Evolutionary conservation across 2,329 filamentous ascomycete genomes (phyloP).

Genomic region (Cladosporium sp.): DNA sequence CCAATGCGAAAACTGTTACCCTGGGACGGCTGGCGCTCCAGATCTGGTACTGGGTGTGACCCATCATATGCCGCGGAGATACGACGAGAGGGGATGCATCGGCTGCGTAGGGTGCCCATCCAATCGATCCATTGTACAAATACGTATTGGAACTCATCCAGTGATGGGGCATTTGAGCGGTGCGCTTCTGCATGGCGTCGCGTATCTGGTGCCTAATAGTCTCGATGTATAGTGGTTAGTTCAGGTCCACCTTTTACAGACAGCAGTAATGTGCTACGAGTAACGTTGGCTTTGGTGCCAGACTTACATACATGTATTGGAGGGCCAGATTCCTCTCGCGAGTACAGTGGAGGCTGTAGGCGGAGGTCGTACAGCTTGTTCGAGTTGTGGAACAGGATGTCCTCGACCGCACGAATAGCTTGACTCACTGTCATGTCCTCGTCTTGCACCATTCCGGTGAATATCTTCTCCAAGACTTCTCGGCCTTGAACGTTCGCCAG

Average conservation of each 20-base stretch:
- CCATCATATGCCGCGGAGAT: background rate
- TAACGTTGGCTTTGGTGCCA: too few relatives aligned
- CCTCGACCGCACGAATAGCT: slow-evolving; percentile 63
- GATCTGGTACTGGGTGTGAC: background rate
- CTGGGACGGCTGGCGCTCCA: background rate
- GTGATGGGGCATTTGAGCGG: background rate
- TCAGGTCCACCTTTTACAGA: background rate
- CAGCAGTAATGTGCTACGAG: background rate
- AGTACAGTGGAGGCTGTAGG: slow-evolving; percentile 17
- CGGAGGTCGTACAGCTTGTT: slow-evolving; percentile 70
- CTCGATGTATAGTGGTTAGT: background rate
- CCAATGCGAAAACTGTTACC: slow-evolving; percentile 45
- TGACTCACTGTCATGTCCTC: slow-evolving; percentile 62
- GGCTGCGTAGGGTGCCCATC: slow-evolving; percentile 66
- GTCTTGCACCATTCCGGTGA: slow-evolving; percentile 66
- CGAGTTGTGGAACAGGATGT: slow-evolving; percentile 74
- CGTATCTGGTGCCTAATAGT: background rate
- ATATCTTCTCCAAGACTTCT: slow-evolving; percentile 66
- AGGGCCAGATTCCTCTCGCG: background rate
- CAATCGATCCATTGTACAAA: slow-evolving; percentile 78
- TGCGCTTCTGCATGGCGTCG: background rate
- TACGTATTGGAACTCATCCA: slow-evolving; percentile 56
- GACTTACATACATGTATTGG: slow-evolving; percentile 3
- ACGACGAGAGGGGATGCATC: slow-evolving; percentile 60
- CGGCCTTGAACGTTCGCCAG: slow-evolving; percentile 71